Conservation (phyloP, 108 stramenopile genomes). For the Epipyxis sp. region DNA sequence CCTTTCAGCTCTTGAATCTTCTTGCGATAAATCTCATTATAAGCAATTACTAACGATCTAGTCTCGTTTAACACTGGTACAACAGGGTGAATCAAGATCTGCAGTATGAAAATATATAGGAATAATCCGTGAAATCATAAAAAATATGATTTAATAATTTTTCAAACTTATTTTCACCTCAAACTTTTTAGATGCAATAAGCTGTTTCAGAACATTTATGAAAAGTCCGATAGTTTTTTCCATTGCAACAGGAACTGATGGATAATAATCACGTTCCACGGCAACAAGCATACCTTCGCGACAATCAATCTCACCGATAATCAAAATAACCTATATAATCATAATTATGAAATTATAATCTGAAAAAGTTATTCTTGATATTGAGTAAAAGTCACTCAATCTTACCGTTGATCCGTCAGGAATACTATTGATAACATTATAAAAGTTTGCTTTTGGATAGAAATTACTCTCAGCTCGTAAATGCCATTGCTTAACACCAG, state of each 20-base stretch:
- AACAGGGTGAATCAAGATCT: constrained; percentile 47
- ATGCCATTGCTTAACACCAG: constrained; percentile 61
- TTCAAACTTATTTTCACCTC: neutral
- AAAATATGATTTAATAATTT: constrained; percentile 28
- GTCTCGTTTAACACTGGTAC: constrained; percentile 53
- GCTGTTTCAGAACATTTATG: neutral
- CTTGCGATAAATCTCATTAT: constrained; percentile 35
- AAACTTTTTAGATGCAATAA: constrained; percentile 14
- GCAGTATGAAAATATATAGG: constrained; percentile 19
- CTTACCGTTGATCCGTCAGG: constrained; percentile 41
- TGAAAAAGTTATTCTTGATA: too few species aligned
- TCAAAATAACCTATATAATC: constrained; percentile 48
- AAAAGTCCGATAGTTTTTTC: neutral
- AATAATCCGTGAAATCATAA: neutral
- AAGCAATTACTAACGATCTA: constrained; percentile 44
- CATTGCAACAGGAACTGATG: constrained; percentile 34
- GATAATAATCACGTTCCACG: constrained; percentile 46
- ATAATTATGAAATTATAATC: too few species aligned
- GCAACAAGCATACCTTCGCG: constrained; percentile 55
- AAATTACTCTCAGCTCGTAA: constrained; percentile 44
- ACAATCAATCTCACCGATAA: constrained; percentile 62
- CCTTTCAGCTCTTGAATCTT: neutral
- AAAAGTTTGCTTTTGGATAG: constrained; percentile 53
- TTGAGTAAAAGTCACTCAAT: constrained; percentile 4
- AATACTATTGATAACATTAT: constrained; percentile 15